Evolutionary conservation across 352 stramenopile genomes (phyloP), one percentile per base, ranked within the genome.

Genomic region (Globisporangium middletonii): DNA sequence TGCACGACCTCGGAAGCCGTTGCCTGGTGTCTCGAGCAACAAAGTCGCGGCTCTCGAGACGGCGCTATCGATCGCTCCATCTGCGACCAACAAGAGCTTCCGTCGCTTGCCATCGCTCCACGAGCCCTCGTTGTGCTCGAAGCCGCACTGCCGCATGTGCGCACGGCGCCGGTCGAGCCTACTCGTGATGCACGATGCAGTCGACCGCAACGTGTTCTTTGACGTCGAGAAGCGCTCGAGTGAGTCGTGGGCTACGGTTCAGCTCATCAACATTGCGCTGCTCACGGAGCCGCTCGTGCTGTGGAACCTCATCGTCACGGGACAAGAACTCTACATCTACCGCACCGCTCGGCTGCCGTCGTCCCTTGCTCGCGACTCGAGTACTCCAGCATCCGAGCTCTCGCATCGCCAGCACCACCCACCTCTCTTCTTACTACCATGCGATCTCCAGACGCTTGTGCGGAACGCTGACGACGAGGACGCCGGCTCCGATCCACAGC

Each of bases 201-300:
- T 51, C 13, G 33, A 49, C 5, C 41, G 46, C 49, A 28, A 45
- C 26, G 52, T 9, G 26, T 38, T 63, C 37, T 26, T 53, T 16
- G 33, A 58, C 23, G 7, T 60, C 33, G 51, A 41, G 6, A 23
- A 38, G 11, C 59, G 59, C 16, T 23, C 35, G 11, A 37, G 43
- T 3, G 26, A n/a, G 4, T 41, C 44, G 16, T 65, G 59, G 59
- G 60, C 59, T 0, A 37, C 4, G 0, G 47, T 65, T 9, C 52
- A 55, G 1, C 41, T 65, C 0, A 35, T 63, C 30, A 63, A 63
- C 38, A 49, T 63, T 19, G 50, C 57, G 27, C 18, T 63, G 57
- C 38, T 63, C 37, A 59, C 57, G 26, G 50, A 63, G 16, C 57
- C 57, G 19, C 23, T 55, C 19, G 37, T 44, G 9, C 35, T 55